Conservation (phyloP, 805 yeast species). For the Hanseniaspora opuntiae region DNA sequence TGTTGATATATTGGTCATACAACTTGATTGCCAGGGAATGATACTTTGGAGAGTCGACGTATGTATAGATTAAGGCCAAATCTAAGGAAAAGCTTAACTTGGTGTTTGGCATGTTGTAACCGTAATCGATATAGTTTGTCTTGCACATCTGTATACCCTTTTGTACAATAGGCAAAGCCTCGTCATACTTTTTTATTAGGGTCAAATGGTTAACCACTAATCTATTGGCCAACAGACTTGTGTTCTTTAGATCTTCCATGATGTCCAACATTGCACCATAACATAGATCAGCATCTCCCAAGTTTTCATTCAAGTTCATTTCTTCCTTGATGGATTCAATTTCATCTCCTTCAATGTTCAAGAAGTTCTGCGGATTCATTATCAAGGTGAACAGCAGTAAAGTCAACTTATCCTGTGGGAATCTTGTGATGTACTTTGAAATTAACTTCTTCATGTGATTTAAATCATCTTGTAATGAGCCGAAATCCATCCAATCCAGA, state of each 20-base stretch:
- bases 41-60: slow-evolving; percentile 83
- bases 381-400: slow-evolving; percentile 29
- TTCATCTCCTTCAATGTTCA: neutral
- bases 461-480: slow-evolving; percentile 37
- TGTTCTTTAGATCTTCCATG: slow-evolving; percentile 30
- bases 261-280: slow-evolving; percentile 38
- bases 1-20: slow-evolving; percentile 47
- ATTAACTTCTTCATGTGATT: slow-evolving; percentile 25
- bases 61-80: slow-evolving; percentile 65
- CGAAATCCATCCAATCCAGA: slow-evolving; percentile 61
- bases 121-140: slow-evolving; percentile 32
- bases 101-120: slow-evolving; percentile 37
- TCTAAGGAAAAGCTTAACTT: slow-evolving; percentile 47
- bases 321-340: neutral
- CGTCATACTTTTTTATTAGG: slow-evolving; percentile 47
- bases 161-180: slow-evolving; percentile 47
- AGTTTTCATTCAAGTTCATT: neutral
- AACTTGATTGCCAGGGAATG: slow-evolving; percentile 58
- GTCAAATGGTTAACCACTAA: slow-evolving; percentile 49
- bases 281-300: slow-evolving; percentile 39
- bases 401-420: slow-evolving; percentile 50
- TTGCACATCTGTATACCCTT: slow-evolving; percentile 46
- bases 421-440: slow-evolving; percentile 39
- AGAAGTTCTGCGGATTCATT: neutral
- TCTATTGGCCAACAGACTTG: slow-evolving; percentile 46